phyloP scores from a whole-genome alignment of 2,329 filamentous ascomycete species.

The Fusarium tuaranense region DNA sequence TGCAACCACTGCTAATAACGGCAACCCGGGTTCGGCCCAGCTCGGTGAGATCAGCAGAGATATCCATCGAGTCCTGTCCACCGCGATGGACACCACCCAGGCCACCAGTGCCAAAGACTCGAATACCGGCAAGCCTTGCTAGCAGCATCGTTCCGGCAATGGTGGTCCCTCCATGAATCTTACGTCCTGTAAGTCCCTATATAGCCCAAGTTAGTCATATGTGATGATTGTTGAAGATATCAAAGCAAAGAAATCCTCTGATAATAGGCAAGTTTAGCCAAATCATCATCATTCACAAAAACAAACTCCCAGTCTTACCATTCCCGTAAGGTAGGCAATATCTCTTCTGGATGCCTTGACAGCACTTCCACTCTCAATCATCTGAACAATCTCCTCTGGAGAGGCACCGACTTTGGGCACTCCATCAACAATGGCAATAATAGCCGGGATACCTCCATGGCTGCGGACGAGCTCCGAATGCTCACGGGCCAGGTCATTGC shows the following conservation, averaged over 20 bases:
- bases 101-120: constrained; percentile 93
- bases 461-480: constrained; percentile 85
- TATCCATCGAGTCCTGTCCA: constrained; percentile 87
- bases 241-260: neutral
- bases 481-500: constrained; percentile 78
- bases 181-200: constrained; percentile 58
- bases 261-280: neutral
- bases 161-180: constrained; percentile 89
- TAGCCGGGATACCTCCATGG: constrained; percentile 88
- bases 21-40: constrained; percentile 89
- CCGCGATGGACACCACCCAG: constrained; percentile 94
- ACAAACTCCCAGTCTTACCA: constrained; percentile 62
- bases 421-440: constrained; percentile 88
- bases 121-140: constrained; percentile 86
- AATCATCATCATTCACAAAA: neutral
- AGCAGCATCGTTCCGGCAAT: constrained; percentile 94
- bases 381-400: constrained; percentile 76
- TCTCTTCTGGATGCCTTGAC: constrained; percentile 90
- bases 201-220: constrained; percentile 19
- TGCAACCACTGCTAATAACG: constrained; percentile 91
- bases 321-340: constrained; percentile 82
- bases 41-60: constrained; percentile 95
- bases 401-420: constrained; percentile 83
- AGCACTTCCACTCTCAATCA: constrained; percentile 76
- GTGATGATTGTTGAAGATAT: neutral